Evolutionary conservation across 2,329 filamentous ascomycete species (phyloP), one percentile per base, ranked within the genome.

Genomic region (Aspergillus viridinutans): DNA sequence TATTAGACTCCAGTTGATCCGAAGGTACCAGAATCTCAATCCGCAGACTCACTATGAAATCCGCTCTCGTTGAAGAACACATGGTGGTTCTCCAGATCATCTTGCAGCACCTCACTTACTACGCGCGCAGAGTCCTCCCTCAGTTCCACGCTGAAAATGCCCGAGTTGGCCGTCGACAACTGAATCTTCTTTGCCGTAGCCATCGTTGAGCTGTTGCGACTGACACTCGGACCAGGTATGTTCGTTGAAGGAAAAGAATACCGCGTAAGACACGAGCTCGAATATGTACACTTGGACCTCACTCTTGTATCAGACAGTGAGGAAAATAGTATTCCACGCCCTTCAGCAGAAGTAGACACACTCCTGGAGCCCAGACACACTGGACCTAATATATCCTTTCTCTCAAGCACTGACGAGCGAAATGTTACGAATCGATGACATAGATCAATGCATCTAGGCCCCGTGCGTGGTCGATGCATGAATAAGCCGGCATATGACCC

Each of bases 31-130:
- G 2, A 14, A 43, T 38, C 45, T 26, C 25, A 25, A 8, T 28
- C 28, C 10, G 21, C 38, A 6, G 21, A 64, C 66, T 23, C 62
- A 77, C 75, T 90, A 68, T 97, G 92, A 61, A 89, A 95, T 0
- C 88, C 88, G 1, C 73, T 68, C 0, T 81, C 58, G 59, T 94
- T 95, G 80, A 92, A 96, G 75, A 88, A 95, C 57, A 92, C 87
- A 68, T 96, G 89, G 64, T 92, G 84, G 35, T 75, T 76, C 28
- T 82, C 83, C 61, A 94, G 81, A 67, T 96, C 92, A 56, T 86
- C 77, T 69, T 96, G 90, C 20, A 97, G 76, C 3, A 96, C 74
- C 60, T 89, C 79, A 3, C 85, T 87, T 0, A 83, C 80, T 58
- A 79, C 86, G 42, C 78, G 75, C 0, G 90, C 89, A 0, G 86